A percentile compares a stretch with the other conserved stretches of the same genome.
Evolutionary conservation across 805 yeast species (phyloP).

Genomic region (Cyberlindnera xishuangbannaensis): DNA sequence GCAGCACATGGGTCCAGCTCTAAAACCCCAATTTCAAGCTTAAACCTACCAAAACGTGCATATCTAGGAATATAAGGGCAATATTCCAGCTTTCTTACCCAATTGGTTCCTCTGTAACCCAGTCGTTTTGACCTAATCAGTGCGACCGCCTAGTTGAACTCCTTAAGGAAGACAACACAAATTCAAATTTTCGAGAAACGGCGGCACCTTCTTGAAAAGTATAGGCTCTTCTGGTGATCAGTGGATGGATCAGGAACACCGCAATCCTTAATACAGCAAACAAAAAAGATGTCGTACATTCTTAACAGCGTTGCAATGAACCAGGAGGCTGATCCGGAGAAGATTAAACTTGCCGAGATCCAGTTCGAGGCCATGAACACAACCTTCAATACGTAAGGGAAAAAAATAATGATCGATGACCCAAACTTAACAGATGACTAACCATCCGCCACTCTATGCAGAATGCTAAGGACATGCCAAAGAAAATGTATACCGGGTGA

Average conservation of each 20-base stretch:
- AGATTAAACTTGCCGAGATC: constrained; percentile 55
- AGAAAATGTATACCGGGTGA: constrained; percentile 80
- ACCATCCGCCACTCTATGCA: constrained; percentile 9
- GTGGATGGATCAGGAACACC: too few species aligned
- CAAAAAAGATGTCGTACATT: constrained; percentile 53
- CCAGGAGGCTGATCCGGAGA: constrained; percentile 53
- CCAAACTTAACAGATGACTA: not conserved
- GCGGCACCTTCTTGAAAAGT: too few species aligned
- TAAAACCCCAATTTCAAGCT: too few species aligned
- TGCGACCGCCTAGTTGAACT: too few species aligned
- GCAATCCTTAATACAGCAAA: not conserved
- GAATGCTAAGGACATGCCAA: constrained; percentile 57
- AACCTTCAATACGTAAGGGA: constrained; percentile 41
- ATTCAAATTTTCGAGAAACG: not conserved
- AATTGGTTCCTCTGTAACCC: too few species aligned
- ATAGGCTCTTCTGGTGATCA: too few species aligned
- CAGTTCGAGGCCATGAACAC: constrained; percentile 62
- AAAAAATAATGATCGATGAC: too few species aligned
- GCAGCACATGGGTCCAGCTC: too few species aligned
- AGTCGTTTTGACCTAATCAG: too few species aligned
- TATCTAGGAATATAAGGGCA: too few species aligned
- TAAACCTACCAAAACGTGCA: constrained; percentile 16
- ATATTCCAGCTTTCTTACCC: too few species aligned
- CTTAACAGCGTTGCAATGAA: constrained; percentile 38
- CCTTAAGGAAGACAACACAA: too few species aligned